These are phyloP conservation scores for Arachis stenosperma DNA, from an alignment of 306 rosid genomes.

Conservation along the genomic window DNA sequence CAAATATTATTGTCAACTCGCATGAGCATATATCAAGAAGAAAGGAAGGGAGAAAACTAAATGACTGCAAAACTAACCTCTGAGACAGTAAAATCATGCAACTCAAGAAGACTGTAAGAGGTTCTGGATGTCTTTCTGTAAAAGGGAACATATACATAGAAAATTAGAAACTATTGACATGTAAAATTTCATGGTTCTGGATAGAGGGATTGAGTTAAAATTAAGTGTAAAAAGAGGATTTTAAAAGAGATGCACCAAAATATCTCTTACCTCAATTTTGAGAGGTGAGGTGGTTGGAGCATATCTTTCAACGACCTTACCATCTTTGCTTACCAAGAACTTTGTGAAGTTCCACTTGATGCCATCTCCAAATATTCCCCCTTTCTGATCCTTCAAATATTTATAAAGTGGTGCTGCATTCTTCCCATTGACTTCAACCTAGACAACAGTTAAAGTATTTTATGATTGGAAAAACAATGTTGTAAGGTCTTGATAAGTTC, in stretches of 20 bases:
- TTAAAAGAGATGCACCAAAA: conserved; percentile 31
- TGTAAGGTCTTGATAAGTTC: conserved; percentile 10
- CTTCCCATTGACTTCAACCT: conserved; percentile 90
- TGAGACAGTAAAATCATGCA: conserved; percentile 36
- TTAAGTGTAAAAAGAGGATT: conserved; percentile 3
- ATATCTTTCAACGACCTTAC: conserved; percentile 84
- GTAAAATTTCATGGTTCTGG: neutral
- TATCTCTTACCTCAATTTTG: conserved; percentile 72
- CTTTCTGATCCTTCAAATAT: conserved; percentile 70
- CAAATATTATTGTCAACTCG: conserved; percentile 9
- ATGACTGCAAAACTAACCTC: conserved; percentile 42
- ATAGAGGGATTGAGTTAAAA: neutral
- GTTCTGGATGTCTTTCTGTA: conserved; percentile 82
- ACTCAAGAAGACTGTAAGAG: conserved; percentile 66
- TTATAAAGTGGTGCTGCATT: conserved; percentile 69
- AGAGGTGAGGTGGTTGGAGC: conserved; percentile 87
- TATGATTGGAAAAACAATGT: neutral
- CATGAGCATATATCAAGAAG: conserved; percentile 7
- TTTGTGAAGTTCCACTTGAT: conserved; percentile 97
- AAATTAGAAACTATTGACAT: neutral
- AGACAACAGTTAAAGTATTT: conserved; percentile 20
- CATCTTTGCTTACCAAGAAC: conserved; percentile 81
- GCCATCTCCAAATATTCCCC: conserved; percentile 82
- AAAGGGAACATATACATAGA: conserved; percentile 30
- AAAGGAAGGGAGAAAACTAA: conserved; percentile 24